Percentiles rank a stretch among this genome's conserved stretches.
Evolutionary conservation across 73 alveolate genomes (phyloP).

Genomic region (Stentor coeruleus): DNA sequence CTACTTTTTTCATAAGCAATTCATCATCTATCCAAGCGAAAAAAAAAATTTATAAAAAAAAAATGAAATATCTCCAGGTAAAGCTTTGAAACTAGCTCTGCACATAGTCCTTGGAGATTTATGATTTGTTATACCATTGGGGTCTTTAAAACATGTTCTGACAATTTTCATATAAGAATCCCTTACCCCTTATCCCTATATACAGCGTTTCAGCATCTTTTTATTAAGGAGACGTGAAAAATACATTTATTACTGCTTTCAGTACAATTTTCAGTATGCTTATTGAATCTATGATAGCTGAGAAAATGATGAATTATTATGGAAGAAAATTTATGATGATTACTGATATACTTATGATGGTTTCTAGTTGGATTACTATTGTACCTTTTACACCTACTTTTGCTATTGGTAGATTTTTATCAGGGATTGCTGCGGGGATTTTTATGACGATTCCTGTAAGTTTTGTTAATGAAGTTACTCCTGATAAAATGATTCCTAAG

Average conservation of each 20-base stretch:
- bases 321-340: conserved; percentile 4
- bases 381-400: conserved; percentile 1
- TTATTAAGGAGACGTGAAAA: background rate
- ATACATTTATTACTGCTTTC: background rate
- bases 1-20: too few relatives aligned
- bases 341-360: background rate
- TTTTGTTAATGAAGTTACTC: conserved; percentile 4
- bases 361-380: background rate
- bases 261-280: background rate
- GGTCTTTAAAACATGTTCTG: background rate
- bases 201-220: background rate
- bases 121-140: background rate
- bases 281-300: background rate
- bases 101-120: background rate
- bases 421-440: conserved; percentile 19
- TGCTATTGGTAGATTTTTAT: conserved; percentile 27
- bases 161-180: too few relatives aligned
- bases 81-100: background rate
- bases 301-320: background rate
- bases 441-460: conserved; percentile 2
- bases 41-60: too few relatives aligned
- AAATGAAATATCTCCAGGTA: background rate
- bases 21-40: too few relatives aligned
- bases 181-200: too few relatives aligned
- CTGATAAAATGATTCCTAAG: background rate